Evolutionary conservation across 1,284 basidiomycete genomes (phyloP), one percentile per base, ranked within the genome.

Genomic region (Pseudozyma tsukubaensis): DNA sequence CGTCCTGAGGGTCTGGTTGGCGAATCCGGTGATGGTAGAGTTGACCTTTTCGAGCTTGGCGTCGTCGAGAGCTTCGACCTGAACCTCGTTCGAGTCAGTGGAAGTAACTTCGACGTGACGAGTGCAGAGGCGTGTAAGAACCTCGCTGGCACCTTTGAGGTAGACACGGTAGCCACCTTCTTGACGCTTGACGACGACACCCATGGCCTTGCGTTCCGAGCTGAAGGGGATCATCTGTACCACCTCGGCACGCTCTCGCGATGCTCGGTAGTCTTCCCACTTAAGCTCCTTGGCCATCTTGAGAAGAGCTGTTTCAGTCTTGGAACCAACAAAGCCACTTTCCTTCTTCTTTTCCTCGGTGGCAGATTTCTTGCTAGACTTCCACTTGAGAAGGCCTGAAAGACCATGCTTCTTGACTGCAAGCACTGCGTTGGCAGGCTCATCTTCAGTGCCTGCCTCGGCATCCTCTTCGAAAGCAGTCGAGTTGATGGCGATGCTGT

Each of bases 181-280:
- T 37, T 86, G 85, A 24, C 89, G 84, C 81, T 88, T 88, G 69
- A 97, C 88, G 21, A 97, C 93, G 59, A 94, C 92, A 70, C 92
- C 96, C 94, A 98, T 98, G 9, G 93, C 91, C 87, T 99, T 99
- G 77, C 94, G 90, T 77, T 94, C 91, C 76, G 93, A 95, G 32
- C 92, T 93, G 87, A 99, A 98, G 1, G 97, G 96, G 53, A 97
- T 90, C 91, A 96, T 91, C 86, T 96, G 94, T 5, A 94, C 87
- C 47, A 95, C 85, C 19, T 89, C 85, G 32, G 92, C 91, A 5
- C 81, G 77, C 13, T 92, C 90, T 44, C 95, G 89, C 11, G 89
- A 89, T 53, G 87, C 81, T 80, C 88, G 89, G 87, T 93, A 96
- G 78, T 91, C 87, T 9, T 87, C 86, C 95, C 96, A 99, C 8